Base-by-base conservation (phyloP, 139 green algal genomes). In the Closterium sp. region DNA sequence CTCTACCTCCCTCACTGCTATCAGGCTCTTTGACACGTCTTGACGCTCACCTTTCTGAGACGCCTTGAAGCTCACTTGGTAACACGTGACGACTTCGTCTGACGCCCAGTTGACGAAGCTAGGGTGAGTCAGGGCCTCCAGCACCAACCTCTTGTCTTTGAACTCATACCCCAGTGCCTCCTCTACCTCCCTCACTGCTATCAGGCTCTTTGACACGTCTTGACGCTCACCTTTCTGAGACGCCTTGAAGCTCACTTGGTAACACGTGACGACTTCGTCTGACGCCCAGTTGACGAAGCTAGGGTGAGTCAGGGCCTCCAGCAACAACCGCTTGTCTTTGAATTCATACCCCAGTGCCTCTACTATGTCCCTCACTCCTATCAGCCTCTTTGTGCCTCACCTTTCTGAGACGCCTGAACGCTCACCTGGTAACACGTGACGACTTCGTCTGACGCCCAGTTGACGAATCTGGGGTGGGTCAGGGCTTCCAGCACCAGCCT, bases 231-330 rank as follows among this genome's bases (percentile, higher is more conserved):
- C 32, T 38, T 38, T 38, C 4, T 2, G 32, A 38, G 32, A 38
- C 32, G 32, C 32, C 32, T 2, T 7, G 84, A 87, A 87, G 19
- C 7, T 87, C 84, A 87, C 84, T 21, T 87, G 84, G 84, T 87
- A 87, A 87, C 84, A 87, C 19, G n/a, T 28, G 9, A 30, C 84
- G n/a, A 30, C n/a, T n/a, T 29, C 84, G 9, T 29, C 84, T 9
- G 45, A 70, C 3, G 45, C 45, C 84, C 38, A 62, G 21, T 90
- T 79, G 17, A 87, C 62, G 50, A 50, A 91, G 31, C 31, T 91
- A 11, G 86, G 31, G 73, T 93, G 91, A 3, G 91, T 93, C 4
- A 93, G 19, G 19, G 91, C 86, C 91, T 93, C 91, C 38, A 88
- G 22, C 86, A 93, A 2, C 31, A 93, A 13, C 86, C 30, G 24